Percentiles rank a stretch among this genome's conserved stretches.
Evolutionary conservation across 495 filamentous ascomycete species (phyloP).

Genomic region (Penicillium lividum): DNA sequence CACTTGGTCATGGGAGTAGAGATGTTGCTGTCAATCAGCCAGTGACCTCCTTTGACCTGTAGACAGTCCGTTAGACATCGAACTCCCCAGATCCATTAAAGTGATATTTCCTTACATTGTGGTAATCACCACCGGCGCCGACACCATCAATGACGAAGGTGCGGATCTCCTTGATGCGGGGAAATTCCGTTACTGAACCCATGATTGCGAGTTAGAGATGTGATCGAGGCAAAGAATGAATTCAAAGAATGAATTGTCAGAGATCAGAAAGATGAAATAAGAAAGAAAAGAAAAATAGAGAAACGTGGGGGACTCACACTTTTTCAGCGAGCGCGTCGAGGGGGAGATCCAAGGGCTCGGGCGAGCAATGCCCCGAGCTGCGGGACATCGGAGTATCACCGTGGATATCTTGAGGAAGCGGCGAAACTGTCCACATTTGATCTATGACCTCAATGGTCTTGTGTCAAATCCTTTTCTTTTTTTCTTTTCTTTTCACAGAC

Average conservation of each 20-base stretch:
- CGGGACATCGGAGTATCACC: constrained; percentile 10
- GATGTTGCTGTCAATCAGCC: constrained; percentile 88
- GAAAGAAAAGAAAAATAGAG: constrained; percentile 7
- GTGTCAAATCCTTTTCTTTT: no score
- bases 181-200: constrained; percentile 39
- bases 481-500: no score
- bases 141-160: constrained; percentile 84
- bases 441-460: background rate
- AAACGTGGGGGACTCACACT: constrained; percentile 17
- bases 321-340: constrained; percentile 13
- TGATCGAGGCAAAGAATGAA: background rate
- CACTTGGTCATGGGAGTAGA: constrained; percentile 88
- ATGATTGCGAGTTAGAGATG: constrained; percentile 21
- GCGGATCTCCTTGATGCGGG: constrained; percentile 72
- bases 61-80: constrained; percentile 8
- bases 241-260: background rate
- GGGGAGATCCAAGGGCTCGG: constrained; percentile 31
- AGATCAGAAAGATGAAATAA: constrained; percentile 7
- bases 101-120: constrained; percentile 61
- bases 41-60: constrained; percentile 78
- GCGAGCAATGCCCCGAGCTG: constrained; percentile 36
- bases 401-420: background rate
- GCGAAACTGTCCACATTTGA: background rate
- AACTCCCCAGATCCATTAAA: background rate
- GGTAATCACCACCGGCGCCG: constrained; percentile 88